Percentiles rank a stretch among this genome's conserved stretches.
Evolutionary conservation across 768 basidiomycete genomes (phyloP).

Genomic region (Psilocybe azurescens): DNA sequence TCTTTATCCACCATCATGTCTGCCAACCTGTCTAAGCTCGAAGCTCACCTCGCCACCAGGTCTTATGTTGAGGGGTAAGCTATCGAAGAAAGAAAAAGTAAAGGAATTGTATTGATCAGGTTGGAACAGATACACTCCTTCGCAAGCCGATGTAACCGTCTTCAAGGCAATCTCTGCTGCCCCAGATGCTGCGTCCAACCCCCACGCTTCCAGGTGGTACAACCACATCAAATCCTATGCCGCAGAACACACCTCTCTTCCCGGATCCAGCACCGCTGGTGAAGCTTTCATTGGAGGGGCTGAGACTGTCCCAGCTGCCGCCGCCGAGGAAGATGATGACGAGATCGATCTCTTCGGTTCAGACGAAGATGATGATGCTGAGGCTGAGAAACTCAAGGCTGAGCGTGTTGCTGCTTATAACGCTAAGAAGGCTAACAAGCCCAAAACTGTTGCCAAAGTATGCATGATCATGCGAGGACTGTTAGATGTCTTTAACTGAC

Average conservation of each 20-base stretch:
- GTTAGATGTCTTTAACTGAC: slow-evolving; percentile 4
- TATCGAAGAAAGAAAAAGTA: background rate
- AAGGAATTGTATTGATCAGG: background rate
- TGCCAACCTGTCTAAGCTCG: slow-evolving; percentile 72
- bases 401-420: slow-evolving; percentile 95
- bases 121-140: slow-evolving; percentile 76
- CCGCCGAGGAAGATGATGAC: slow-evolving; percentile 68
- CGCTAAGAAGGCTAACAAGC: slow-evolving; percentile 90
- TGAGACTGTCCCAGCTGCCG: slow-evolving; percentile 48
- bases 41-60: slow-evolving; percentile 84
- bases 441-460: slow-evolving; percentile 89
- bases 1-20: slow-evolving; percentile 55
- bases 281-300: slow-evolving; percentile 69
- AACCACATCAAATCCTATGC: slow-evolving; percentile 89
- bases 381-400: slow-evolving; percentile 86
- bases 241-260: slow-evolving; percentile 75
- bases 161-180: slow-evolving; percentile 79
- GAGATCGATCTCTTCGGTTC: slow-evolving; percentile 89
- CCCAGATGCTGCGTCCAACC: slow-evolving; percentile 68
- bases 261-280: slow-evolving; percentile 86
- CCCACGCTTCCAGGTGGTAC: slow-evolving; percentile 91
- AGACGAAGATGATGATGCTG: slow-evolving; percentile 82
- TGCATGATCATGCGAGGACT: slow-evolving; percentile 21
- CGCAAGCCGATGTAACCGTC: slow-evolving; percentile 93
- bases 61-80: slow-evolving; percentile 94